Base-by-base conservation (phyloP, 148 eudicot genomes). In the Euryodendron excelsum region DNA sequence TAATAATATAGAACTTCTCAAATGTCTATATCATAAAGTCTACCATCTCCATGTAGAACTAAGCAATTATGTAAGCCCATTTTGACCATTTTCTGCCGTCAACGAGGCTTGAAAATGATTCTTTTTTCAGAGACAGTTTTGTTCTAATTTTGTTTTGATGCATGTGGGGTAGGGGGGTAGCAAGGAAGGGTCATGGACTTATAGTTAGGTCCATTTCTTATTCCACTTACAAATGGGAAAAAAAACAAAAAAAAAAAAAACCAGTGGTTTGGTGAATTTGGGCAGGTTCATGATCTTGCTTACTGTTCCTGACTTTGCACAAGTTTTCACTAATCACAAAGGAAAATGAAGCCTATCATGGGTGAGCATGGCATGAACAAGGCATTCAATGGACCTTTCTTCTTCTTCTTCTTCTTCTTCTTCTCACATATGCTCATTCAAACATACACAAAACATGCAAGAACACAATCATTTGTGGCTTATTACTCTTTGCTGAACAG, bases 101-200 rank as follows among this genome's bases (percentile, higher is more conserved):
- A 64, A 63, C 30, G 44, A 64, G 30, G 1, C 69, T 33, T 64
- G 20, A 64, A 62, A 30, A 8, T 28, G 15, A 64, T 64, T 64
- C 12, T 33, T 64, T 34, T 64, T n/a, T 34, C 44, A 1, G 23
- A 18, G 17, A 62, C 4, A 30, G 66, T 30, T 62, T 28, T 50
- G 55, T 50, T 50, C 55, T 50, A 50, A 50, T 50, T 12, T 50
- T 3, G 31, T 60, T 1, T 27, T 25, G 17, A 31, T 28, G 4
- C 5, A 17, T 64, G 69, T 64, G 44, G 69, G 69, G 69, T 1
- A 18, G 69, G n/a, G 44, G 34, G 44, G 69, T 18, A 15, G 39
- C 69, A 33, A 64, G 69, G 44, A 64, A n/a, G 69, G 44, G 1
- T 61, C 44, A 34, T 64, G 44, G 69, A 64, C 69, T 64, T 33